Base-by-base conservation (phyloP, 192 early-diverging fungal genomes). In the Podila minutissima region DNA sequence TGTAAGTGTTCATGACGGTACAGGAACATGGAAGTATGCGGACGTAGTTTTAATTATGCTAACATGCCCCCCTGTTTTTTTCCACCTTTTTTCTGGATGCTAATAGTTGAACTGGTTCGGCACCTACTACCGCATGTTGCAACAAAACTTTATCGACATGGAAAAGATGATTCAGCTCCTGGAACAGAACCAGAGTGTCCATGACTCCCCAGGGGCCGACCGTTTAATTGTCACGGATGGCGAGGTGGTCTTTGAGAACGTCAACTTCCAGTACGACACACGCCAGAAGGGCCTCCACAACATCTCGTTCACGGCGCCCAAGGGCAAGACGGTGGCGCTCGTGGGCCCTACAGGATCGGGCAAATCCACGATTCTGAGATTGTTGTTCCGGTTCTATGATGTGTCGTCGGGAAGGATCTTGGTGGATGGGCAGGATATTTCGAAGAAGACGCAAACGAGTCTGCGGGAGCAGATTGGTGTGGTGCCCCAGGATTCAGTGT, bases 141-240 rank as follows among this genome's bases (percentile, higher is more conserved):
- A 98, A 82, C 94, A 96, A 81, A 96, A 94, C 83, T 92, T 96
- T 79, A 86, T 94, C 59, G 97, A 99, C 72, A 98, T 98, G 97
- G 98, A 99, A 81, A 96, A 97, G 73, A 96, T 99, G 92, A 88
- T 99, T 24, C 92, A 94, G 51, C 81, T 96, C 1, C 87, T 95
- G n/a, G 87, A 95, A 29, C 89, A 93, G 66, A 69, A 89, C 26
- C 75, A 87, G 41, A 85, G 83, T 9, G 85, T 96, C n/a, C 64
- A 89, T 50, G 95, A 96, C 79, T 49, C 51, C 0, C 92, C 93
- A 9, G 76, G 89, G 51, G 95, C 95, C 0, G 69, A 62, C 12
- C 82, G 84, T 1, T 63, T 96, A 67, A 81, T 66, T 17, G 84
- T 94, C 9, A 74, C 69, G 6, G 83, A 89, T 19, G 92, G 93